These are phyloP conservation scores for Flaveria trinervia DNA, from an alignment of 129 eudicot species.

Conservation along the genomic window DNA sequence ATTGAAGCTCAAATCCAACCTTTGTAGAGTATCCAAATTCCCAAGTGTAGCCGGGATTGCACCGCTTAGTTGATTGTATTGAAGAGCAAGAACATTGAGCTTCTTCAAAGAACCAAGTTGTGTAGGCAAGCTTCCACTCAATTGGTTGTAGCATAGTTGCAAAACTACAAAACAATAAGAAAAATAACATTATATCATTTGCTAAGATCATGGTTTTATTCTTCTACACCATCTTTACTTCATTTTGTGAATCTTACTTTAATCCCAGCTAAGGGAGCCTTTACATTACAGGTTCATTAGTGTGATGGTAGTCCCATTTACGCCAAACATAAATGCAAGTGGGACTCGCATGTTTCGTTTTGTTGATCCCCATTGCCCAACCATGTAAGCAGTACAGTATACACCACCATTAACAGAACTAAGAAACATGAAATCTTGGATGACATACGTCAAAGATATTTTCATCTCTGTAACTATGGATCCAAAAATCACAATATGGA, in stretches of 20 bases:
- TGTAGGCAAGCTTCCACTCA: slow-evolving; percentile 81
- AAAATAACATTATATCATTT: background rate
- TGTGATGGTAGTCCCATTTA: too few relatives aligned
- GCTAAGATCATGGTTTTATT: background rate
- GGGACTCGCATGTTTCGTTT: too few relatives aligned
- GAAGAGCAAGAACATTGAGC: slow-evolving; percentile 88
- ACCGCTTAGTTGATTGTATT: slow-evolving; percentile 76
- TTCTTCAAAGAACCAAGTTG: slow-evolving; percentile 74
- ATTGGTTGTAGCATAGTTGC: slow-evolving; percentile 85
- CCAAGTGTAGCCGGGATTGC: slow-evolving; percentile 92
- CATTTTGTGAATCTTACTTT: too few relatives aligned
- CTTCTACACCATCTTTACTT: too few relatives aligned
- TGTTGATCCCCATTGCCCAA: too few relatives aligned
- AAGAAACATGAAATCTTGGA: background rate
- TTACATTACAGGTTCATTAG: too few relatives aligned
- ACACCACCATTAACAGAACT: background rate
- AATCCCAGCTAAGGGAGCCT: too few relatives aligned
- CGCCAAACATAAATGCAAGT: too few relatives aligned
- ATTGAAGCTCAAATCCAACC: slow-evolving; percentile 86
- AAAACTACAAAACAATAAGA: slow-evolving; percentile 52
- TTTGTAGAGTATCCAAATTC: slow-evolving; percentile 48
- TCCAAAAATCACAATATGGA: background rate
- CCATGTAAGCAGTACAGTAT: too few relatives aligned
- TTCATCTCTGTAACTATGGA: slow-evolving; percentile 5
- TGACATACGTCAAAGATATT: background rate